These are phyloP conservation scores for Ceratobasidium papillatum DNA, from an alignment of 1,284 basidiomycete species.

Conservation along the genomic window DNA sequence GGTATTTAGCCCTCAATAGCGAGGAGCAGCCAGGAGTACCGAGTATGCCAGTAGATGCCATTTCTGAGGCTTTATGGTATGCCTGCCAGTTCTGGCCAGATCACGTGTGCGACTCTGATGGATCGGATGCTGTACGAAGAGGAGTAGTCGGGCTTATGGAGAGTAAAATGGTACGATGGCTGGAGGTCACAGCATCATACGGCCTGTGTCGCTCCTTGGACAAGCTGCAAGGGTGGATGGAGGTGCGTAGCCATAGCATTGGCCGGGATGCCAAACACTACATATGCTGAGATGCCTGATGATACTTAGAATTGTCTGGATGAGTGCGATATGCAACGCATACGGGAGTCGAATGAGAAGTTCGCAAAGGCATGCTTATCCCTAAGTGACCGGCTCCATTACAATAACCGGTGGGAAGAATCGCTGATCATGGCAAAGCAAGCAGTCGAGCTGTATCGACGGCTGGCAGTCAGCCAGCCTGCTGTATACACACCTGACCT, in stretches of 20 bases:
- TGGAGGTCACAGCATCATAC: background rate
- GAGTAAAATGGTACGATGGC: background rate
- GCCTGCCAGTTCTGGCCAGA: background rate
- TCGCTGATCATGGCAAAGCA: background rate
- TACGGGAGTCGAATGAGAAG: background rate
- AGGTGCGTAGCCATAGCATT: background rate
- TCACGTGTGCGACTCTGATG: background rate
- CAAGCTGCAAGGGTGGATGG: background rate
- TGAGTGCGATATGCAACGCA: background rate
- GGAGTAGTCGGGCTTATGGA: background rate
- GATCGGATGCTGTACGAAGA: background rate
- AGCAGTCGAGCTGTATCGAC: background rate
- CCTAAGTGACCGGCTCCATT: background rate
- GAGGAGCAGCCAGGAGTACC: background rate
- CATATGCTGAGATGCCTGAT: too few species aligned
- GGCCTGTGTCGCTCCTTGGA: background rate
- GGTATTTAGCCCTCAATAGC: background rate
- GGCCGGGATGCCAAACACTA: too few species aligned
- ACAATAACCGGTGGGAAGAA: conserved; percentile 5
- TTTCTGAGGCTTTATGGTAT: conserved; percentile 6
- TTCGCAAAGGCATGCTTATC: background rate
- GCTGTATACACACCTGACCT: background rate
- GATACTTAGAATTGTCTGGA: too few species aligned
- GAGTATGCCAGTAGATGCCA: background rate
- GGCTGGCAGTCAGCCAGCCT: background rate